Conservation (phyloP, 1,139 yeast species). For the Blastobotrys petasosporus region DNA sequence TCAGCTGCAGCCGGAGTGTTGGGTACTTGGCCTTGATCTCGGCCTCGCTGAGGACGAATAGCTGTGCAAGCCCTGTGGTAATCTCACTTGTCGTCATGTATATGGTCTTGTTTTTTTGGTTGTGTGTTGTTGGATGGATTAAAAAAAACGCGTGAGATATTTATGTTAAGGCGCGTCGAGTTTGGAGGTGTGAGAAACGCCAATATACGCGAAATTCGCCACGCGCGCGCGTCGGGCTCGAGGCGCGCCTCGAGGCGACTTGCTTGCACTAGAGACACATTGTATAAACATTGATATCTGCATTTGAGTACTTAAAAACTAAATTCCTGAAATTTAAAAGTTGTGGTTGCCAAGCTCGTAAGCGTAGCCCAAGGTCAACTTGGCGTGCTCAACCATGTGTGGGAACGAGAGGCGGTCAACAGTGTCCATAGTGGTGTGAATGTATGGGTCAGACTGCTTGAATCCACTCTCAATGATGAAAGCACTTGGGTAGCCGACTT, state of each 20-base stretch:
- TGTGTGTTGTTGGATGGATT: background rate
- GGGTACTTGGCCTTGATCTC: constrained; percentile 11
- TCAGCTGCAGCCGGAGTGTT: constrained; percentile 10
- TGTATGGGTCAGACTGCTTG: constrained; percentile 55
- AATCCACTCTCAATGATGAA: constrained; percentile 76
- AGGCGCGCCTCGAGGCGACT: background rate
- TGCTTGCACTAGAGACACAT: too few species aligned
- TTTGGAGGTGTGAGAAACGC: background rate
- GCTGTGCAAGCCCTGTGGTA: background rate
- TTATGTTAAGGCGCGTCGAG: constrained; percentile 2
- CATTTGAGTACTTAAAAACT: background rate
- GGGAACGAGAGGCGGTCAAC: constrained; percentile 69
- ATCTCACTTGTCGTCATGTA: background rate
- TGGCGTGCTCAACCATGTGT: constrained; percentile 75
- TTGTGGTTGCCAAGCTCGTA: constrained; percentile 52
- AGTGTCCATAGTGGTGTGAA: constrained; percentile 77
- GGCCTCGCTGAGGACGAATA: constrained; percentile 3
- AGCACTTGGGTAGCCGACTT: constrained; percentile 76
- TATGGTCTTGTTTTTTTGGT: background rate
- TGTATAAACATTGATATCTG: background rate
- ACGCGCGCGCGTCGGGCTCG: background rate
- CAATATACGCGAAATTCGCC: background rate
- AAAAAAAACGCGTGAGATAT: background rate
- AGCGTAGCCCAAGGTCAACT: constrained; percentile 63
- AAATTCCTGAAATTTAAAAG: constrained; percentile 15